Percentiles rank a stretch among this genome's conserved stretches.
These are phyloP conservation scores for Mimosa bimucronata DNA, from an alignment of 306 rosid species.

Conservation along the genomic window DNA sequence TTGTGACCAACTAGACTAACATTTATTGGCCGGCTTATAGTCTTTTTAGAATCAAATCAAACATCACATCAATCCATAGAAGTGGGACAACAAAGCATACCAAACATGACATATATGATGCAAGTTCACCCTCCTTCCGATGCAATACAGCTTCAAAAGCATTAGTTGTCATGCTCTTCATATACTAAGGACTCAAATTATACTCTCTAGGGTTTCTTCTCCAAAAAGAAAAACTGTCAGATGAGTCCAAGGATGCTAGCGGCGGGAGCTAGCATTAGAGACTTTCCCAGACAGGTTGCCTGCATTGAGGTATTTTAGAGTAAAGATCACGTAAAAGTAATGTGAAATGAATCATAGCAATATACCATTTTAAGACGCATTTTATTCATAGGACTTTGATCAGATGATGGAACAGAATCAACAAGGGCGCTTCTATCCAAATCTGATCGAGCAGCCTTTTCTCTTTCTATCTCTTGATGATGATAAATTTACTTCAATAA, in stretches of 20 bases:
- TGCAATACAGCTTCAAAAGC: conserved; percentile 95
- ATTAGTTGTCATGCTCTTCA: conserved; percentile 97
- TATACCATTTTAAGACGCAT: conserved; percentile 79
- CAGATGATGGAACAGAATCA: conserved; percentile 15
- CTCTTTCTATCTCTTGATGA: conserved; percentile 88
- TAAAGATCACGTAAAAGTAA: conserved; percentile 33
- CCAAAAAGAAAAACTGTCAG: conserved; percentile 71
- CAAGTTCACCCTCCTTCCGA: conserved; percentile 99
- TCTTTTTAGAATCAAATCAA: neutral
- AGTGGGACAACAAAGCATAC: conserved; percentile 50
- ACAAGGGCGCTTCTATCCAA: conserved; percentile 72
- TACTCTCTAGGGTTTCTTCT: conserved; percentile 74
- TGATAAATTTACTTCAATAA: conserved; percentile 35
- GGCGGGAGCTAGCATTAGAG: conserved; percentile 90
- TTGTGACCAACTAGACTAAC: neutral
- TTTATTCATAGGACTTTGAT: conserved; percentile 64
- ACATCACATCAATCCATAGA: neutral
- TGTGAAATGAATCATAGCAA: conserved; percentile 34
- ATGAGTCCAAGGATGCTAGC: conserved; percentile 93
- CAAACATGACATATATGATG: conserved; percentile 96
- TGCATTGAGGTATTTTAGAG: conserved; percentile 45
- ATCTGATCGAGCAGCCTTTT: conserved; percentile 88
- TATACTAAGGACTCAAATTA: conserved; percentile 78
- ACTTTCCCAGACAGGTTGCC: conserved; percentile 78
- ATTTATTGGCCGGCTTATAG: neutral